A percentile compares a stretch with the other conserved stretches of the same genome.
Evolutionary conservation across 2,329 filamentous ascomycete species (phyloP).

Genomic region (Fusarium sp.): DNA sequence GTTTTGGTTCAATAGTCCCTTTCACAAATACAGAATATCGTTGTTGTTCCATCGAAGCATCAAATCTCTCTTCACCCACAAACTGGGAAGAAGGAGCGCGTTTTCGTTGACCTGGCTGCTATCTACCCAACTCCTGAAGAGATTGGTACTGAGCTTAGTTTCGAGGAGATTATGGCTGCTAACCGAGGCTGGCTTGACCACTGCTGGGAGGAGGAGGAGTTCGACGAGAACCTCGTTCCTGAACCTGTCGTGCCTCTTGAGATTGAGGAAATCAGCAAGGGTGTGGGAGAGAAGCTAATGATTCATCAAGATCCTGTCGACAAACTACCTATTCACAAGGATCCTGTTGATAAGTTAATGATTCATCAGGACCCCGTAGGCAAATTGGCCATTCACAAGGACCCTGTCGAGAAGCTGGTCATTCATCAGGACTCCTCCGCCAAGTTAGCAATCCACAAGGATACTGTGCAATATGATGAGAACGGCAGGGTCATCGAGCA

Average conservation of each 20-base stretch:
- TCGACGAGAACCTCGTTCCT: slow-evolving; percentile 54
- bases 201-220: slow-evolving; percentile 66
- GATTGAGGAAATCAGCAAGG: slow-evolving; percentile 52
- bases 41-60: slow-evolving; percentile 78
- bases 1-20: slow-evolving; percentile 68
- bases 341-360: slow-evolving; percentile 36
- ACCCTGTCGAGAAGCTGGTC: slow-evolving; percentile 21
- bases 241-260: slow-evolving; percentile 48
- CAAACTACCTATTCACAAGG: slow-evolving; percentile 16
- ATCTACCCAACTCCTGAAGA: slow-evolving; percentile 85
- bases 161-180: slow-evolving; percentile 90
- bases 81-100: slow-evolving; percentile 86
- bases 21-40: slow-evolving; percentile 74
- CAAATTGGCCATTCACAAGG: slow-evolving; percentile 27
- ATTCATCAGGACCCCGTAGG: slow-evolving; percentile 16
- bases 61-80: slow-evolving; percentile 87
- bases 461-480: slow-evolving; percentile 66
- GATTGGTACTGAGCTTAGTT: slow-evolving; percentile 82
- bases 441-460: slow-evolving; percentile 48
- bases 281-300: slow-evolving; percentile 44
- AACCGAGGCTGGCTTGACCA: slow-evolving; percentile 78
- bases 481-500: slow-evolving; percentile 68
- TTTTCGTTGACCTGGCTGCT: slow-evolving; percentile 88
- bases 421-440: slow-evolving; percentile 41
- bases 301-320: slow-evolving; percentile 50